Base-by-base conservation (phyloP, 2,329 filamentous ascomycete species). In the Beauveria rudraprayagi region DNA sequence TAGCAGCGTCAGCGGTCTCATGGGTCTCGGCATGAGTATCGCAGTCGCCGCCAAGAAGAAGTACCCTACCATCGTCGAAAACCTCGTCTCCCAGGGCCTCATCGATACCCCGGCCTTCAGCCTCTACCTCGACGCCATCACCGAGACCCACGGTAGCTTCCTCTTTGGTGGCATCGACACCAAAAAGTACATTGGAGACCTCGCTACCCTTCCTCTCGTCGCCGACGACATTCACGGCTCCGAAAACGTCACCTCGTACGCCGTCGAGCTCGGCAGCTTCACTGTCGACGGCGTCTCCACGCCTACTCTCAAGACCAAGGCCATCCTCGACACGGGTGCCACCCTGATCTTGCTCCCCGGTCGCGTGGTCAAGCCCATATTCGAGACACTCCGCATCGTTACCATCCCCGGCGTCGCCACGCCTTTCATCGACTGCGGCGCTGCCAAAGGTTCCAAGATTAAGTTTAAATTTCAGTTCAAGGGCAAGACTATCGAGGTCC, bases 101-200 rank as follows among this genome's bases (percentile, higher is more conserved):
- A 89, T 90, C 68, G 78, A 80, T 59, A 79, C 78, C 30, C 83
- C 83, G 66, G 85, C 85, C 4, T 91, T 89, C 74, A 90, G 86
- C 63, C 73, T 92, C 28, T 91, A 86, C 77, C 76, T 84, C 61
- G 77, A 92, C 73, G 87, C 91, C 69, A 74, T 91, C 16, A 75
- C 77, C 63, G 71, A 88, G 1, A 83, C 80, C 61, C 85, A 81
- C 3, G 90, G 90, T 56, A 86, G 77, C 65, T 86, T 93, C 62
- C 79, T 93, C 10, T 94, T 94, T 66, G 90, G 90, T 50, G 90
- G 88, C 54, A 85, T 93, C 65, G 89, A 94, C 71, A 87, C 83
- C 0, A 80, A 81, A 63, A 92, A 92, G 71, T 93, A 86, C 74
- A 70, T 77, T 3, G 89, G 87, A 59, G 73, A 81, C 46, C 67